Evolutionary conservation across 768 basidiomycete genomes (phyloP).

Genomic region (Pleurotus ostreatus): DNA sequence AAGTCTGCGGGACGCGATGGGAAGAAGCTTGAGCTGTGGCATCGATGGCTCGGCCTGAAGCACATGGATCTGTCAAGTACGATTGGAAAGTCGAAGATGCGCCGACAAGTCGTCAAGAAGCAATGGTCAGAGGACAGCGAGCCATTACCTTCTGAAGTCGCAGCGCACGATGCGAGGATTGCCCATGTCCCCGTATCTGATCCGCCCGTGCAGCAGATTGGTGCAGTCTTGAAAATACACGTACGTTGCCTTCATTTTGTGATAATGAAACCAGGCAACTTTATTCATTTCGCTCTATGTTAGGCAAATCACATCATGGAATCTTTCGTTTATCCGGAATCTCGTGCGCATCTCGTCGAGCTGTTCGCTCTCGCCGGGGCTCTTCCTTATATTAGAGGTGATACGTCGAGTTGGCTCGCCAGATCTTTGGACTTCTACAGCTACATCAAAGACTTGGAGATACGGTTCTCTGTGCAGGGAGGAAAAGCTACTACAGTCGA

Average conservation of each 20-base stretch:
- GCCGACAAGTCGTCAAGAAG: constrained; percentile 21
- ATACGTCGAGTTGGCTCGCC: not conserved
- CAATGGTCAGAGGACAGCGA: constrained; percentile 45
- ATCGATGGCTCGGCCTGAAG: constrained; percentile 55
- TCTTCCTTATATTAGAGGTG: constrained; percentile 13
- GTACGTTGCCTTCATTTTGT: constrained; percentile 35
- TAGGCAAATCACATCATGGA: constrained; percentile 56
- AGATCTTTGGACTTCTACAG: not conserved
- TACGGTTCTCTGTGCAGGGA: not conserved
- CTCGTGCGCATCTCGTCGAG: constrained; percentile 61
- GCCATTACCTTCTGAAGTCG: constrained; percentile 24
- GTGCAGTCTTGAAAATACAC: constrained; percentile 50
- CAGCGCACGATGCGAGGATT: constrained; percentile 17
- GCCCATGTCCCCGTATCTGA: constrained; percentile 13
- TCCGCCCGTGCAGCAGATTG: constrained; percentile 39
- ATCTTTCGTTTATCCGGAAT: constrained; percentile 71
- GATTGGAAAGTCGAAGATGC: constrained; percentile 27
- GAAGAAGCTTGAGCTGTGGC: constrained; percentile 74
- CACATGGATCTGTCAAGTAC: constrained; percentile 17
- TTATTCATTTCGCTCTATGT: not conserved
- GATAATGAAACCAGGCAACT: too few species aligned
- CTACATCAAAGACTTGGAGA: not conserved
- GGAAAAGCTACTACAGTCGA: too few species aligned
- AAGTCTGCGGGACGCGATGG: constrained; percentile 59
- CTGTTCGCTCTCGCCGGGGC: constrained; percentile 48